A percentile compares a stretch with the other conserved stretches of the same genome.
These are phyloP conservation scores for Podila minutissima DNA, from an alignment of 192 early-diverging fungal species.

Conservation along the genomic window DNA sequence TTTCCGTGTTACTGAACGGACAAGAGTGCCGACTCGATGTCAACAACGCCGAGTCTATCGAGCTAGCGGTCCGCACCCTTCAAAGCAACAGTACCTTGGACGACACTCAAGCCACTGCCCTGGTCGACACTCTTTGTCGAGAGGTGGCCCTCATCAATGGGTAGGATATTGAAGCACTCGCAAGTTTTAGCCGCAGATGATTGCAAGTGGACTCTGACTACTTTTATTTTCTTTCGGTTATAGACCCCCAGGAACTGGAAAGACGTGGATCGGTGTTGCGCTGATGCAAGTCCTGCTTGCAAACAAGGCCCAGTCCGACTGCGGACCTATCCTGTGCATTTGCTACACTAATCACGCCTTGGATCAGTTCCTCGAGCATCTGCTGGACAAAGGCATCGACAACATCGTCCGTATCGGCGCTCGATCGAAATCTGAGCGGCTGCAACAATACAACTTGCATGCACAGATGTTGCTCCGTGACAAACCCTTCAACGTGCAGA, in stretches of 20 bases:
- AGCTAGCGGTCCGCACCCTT: background rate
- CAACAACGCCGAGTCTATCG: background rate
- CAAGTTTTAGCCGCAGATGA: background rate
- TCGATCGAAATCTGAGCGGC: slow-evolving; percentile 39
- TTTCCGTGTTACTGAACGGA: slow-evolving; percentile 28
- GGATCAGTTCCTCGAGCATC: slow-evolving; percentile 67
- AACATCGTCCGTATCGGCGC: slow-evolving; percentile 61
- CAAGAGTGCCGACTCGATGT: slow-evolving; percentile 13
- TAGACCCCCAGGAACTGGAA: slow-evolving; percentile 66
- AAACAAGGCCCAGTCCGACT: slow-evolving; percentile 23
- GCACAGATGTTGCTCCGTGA: slow-evolving; percentile 15
- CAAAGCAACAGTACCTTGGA: slow-evolving; percentile 48
- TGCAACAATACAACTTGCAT: slow-evolving; percentile 26
- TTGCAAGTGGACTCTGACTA: slow-evolving; percentile 1
- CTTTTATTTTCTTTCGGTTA: too few relatives aligned
- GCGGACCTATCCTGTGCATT: slow-evolving; percentile 59
- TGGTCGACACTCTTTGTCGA: slow-evolving; percentile 56
- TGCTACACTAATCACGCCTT: slow-evolving; percentile 71
- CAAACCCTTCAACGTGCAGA: slow-evolving; percentile 12
- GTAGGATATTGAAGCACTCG: background rate
- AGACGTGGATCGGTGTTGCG: slow-evolving; percentile 62
- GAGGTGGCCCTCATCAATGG: slow-evolving; percentile 69
- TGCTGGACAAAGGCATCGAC: slow-evolving; percentile 52
- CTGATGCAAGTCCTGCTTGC: slow-evolving; percentile 53
- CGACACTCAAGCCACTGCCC: slow-evolving; percentile 56